Evolutionary conservation across 2,329 filamentous ascomycete genomes (phyloP).

Genomic region (Fusarium graminum): DNA sequence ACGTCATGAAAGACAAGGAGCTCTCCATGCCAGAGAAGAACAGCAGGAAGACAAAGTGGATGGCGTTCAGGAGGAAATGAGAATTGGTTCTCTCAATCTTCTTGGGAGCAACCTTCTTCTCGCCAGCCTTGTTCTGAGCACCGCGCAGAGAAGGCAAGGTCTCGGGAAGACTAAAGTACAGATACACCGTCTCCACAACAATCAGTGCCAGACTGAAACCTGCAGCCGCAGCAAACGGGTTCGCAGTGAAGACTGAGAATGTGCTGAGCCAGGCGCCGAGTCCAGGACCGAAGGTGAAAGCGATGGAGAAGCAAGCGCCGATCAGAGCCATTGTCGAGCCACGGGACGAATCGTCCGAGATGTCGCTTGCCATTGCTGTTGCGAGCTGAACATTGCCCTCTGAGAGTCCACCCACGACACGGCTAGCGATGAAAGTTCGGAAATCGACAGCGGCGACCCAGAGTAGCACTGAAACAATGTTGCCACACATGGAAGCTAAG

Average conservation of each 20-base stretch:
- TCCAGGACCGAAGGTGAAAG: constrained; percentile 95
- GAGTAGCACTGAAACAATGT: constrained; percentile 90
- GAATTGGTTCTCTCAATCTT: constrained; percentile 78
- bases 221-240: constrained; percentile 94
- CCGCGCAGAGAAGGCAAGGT: constrained; percentile 75
- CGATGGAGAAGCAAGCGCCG: constrained; percentile 95
- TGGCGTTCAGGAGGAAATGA: constrained; percentile 82
- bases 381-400: constrained; percentile 98
- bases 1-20: constrained; percentile 96
- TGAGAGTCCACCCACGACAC: constrained; percentile 90
- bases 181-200: constrained; percentile 86
- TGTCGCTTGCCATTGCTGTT: constrained; percentile 95
- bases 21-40: constrained; percentile 99
- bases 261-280: constrained; percentile 88
- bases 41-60: constrained; percentile 91
- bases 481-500: constrained; percentile 91
- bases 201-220: constrained; percentile 88
- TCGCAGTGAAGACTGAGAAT: constrained; percentile 82
- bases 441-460: constrained; percentile 97
- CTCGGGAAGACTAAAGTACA: constrained; percentile 88
- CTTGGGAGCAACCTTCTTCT: constrained; percentile 42
- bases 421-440: constrained; percentile 92
- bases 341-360: constrained; percentile 86
- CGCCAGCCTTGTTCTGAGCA: constrained; percentile 40
- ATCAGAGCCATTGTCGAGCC: constrained; percentile 96